Evolutionary conservation across 1,284 basidiomycete species (phyloP).

Genomic region (Puccinia polysora): DNA sequence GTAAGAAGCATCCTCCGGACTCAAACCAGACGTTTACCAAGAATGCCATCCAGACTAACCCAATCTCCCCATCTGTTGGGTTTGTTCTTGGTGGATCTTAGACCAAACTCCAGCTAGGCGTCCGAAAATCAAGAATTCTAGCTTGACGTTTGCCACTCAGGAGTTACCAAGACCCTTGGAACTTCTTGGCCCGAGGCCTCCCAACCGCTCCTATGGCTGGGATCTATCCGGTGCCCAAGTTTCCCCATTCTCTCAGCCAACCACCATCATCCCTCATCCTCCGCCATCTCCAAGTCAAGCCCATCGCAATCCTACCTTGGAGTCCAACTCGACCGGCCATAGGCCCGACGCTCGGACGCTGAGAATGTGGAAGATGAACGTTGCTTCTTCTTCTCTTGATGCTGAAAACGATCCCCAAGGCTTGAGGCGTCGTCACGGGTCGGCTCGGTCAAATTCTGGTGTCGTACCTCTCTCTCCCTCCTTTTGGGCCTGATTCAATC

Average conservation of each 20-base stretch:
- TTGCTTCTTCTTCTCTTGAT: not conserved
- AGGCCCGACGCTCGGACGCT: not conserved
- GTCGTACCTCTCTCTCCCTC: too few species aligned
- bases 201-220: not conserved
- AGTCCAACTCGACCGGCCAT: not conserved
- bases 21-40: not conserved
- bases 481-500: too few species aligned
- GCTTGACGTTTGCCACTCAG: not conserved
- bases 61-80: too few species aligned
- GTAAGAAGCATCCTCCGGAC: not conserved
- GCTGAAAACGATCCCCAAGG: not conserved
- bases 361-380: not conserved
- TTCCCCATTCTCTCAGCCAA: not conserved
- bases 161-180: not conserved
- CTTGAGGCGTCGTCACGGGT: constrained; percentile 4
- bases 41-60: too few species aligned
- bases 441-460: not conserved
- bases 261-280: not conserved
- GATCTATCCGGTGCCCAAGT: not conserved
- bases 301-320: not conserved
- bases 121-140: not conserved
- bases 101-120: too few species aligned
- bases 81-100: too few species aligned
- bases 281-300: not conserved
- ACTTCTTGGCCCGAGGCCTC: not conserved